These are phyloP conservation scores for Xylaria sp. DNA, from an alignment of 2,329 filamentous ascomycete species.

Conservation along the genomic window DNA sequence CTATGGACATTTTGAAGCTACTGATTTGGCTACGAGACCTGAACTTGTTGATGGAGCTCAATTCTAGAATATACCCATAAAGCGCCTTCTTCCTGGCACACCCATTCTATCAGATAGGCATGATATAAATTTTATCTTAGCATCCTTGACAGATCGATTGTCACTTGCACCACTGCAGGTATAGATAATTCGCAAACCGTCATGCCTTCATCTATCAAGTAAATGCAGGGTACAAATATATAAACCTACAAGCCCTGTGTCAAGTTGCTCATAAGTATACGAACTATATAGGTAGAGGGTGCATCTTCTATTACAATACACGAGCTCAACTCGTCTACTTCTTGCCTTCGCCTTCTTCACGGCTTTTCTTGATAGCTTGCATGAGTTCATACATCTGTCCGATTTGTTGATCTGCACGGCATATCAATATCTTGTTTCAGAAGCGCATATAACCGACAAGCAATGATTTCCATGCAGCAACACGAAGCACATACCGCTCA, in stretches of 20 bases:
- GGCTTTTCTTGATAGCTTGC: conserved; percentile 73
- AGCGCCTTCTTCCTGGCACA: background rate
- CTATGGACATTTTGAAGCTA: background rate
- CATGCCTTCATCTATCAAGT: background rate
- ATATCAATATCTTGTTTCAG: conserved; percentile 18
- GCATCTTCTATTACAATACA: background rate
- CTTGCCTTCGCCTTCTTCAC: conserved; percentile 42
- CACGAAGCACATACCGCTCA: conserved; percentile 77
- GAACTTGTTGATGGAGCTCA: background rate
- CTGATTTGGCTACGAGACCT: background rate
- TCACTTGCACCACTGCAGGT: background rate
- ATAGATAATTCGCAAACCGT: background rate
- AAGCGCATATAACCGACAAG: background rate
- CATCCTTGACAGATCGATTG: background rate
- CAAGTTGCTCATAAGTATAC: conserved; percentile 5
- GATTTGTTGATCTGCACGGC: conserved; percentile 81
- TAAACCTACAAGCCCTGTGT: background rate
- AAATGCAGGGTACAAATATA: conserved; percentile 1
- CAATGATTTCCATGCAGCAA: background rate
- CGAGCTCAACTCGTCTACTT: conserved; percentile 26
- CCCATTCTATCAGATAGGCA: background rate
- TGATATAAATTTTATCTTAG: background rate
- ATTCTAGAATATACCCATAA: background rate
- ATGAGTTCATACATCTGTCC: conserved; percentile 95
- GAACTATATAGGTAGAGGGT: background rate